Evolutionary conservation across 495 filamentous ascomycete species (phyloP).

Genomic region (Neurospora terricola): DNA sequence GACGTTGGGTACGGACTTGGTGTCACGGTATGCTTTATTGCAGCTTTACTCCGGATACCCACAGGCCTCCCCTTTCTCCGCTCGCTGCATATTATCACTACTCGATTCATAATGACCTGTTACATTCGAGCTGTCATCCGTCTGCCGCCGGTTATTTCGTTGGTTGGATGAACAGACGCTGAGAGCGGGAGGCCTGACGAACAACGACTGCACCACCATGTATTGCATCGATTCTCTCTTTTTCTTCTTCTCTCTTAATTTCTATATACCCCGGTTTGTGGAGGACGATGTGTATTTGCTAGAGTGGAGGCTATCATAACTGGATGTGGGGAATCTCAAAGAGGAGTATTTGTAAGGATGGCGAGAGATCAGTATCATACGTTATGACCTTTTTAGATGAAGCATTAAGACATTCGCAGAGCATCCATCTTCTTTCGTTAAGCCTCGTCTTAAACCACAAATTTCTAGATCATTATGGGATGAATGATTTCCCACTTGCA

Average conservation of each 20-base stretch:
- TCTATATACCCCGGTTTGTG: neutral
- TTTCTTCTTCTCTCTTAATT: neutral
- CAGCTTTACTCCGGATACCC: slow-evolving; percentile 5
- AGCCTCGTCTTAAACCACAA: neutral
- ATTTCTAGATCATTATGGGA: neutral
- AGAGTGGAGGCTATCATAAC: neutral
- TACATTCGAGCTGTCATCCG: neutral
- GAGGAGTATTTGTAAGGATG: neutral
- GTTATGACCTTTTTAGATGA: slow-evolving; percentile 4
- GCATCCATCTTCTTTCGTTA: neutral
- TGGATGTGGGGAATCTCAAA: neutral
- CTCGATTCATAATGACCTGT: neutral
- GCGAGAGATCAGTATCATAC: neutral
- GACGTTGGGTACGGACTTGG: slow-evolving; percentile 35
- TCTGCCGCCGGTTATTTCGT: neutral
- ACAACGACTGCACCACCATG: neutral
- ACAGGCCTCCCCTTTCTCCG: neutral
- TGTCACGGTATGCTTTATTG: slow-evolving; percentile 12
- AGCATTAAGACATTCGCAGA: slow-evolving; percentile 7
- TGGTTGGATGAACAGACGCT: neutral
- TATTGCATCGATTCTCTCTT: neutral
- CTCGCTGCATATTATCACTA: neutral
- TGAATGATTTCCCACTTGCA: neutral
- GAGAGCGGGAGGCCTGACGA: neutral
- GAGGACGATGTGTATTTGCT: neutral